Percentiles rank a stretch among this genome's conserved stretches.
Evolutionary conservation across 2,329 filamentous ascomycete species (phyloP).

Genomic region (Trichoderma koningii): DNA sequence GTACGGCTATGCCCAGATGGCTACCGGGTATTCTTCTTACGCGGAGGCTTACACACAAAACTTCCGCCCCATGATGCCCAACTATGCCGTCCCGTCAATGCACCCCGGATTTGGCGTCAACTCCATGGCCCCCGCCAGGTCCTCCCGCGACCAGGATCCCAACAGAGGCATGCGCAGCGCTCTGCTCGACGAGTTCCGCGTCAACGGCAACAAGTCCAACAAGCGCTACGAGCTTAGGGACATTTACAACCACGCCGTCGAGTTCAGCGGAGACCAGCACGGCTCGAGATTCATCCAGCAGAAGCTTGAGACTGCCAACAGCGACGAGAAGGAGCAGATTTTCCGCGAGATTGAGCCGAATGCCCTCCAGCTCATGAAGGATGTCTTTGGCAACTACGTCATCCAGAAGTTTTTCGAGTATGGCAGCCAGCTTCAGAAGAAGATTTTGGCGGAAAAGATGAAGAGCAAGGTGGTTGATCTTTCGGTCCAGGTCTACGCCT

Average conservation of each 20-base stretch:
- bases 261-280: conserved; percentile 94
- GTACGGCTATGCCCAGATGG: conserved; percentile 38
- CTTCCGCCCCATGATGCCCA: conserved; percentile 38
- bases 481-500: conserved; percentile 88
- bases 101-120: conserved; percentile 37
- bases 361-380: conserved; percentile 85
- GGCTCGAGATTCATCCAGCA: conserved; percentile 94
- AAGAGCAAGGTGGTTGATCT: conserved; percentile 78
- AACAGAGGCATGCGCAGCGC: conserved; percentile 67
- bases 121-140: conserved; percentile 38
- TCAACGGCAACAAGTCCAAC: conserved; percentile 66
- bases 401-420: conserved; percentile 98
- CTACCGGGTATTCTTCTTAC: conserved; percentile 42
- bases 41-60: conserved; percentile 43
- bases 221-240: conserved; percentile 82
- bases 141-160: conserved; percentile 58
- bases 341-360: conserved; percentile 87
- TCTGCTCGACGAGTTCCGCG: conserved; percentile 78
- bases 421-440: conserved; percentile 91
- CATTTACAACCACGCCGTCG: conserved; percentile 83
- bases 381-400: conserved; percentile 97
- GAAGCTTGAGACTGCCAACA: conserved; percentile 89
- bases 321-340: conserved; percentile 89
- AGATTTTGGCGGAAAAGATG: conserved; percentile 81
- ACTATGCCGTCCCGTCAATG: conserved; percentile 41